Evolutionary conservation across 23 red algal species (phyloP).

Genomic region (Gracilariopsis chorda): DNA sequence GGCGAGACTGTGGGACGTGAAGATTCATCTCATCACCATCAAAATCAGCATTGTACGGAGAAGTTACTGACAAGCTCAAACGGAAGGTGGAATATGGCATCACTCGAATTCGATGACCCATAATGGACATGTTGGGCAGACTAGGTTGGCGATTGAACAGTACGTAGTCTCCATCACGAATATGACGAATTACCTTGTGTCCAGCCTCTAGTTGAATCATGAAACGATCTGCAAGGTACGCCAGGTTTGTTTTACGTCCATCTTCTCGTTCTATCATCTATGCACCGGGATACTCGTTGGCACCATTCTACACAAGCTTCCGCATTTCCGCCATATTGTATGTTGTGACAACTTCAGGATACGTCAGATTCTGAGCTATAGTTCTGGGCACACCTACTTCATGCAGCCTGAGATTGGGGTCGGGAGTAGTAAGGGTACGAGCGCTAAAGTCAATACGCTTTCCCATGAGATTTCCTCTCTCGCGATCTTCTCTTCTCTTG

Average conservation of each 20-base stretch:
- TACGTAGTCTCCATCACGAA: slow-evolving; percentile 78
- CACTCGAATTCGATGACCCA: slow-evolving; percentile 87
- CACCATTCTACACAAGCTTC: slow-evolving; percentile 68
- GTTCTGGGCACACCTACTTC: slow-evolving; percentile 86
- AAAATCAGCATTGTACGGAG: too few relatives aligned
- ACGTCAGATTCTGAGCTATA: too few relatives aligned
- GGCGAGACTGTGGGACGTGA: too few relatives aligned
- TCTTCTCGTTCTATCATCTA: slow-evolving; percentile 75
- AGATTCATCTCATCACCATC: too few relatives aligned
- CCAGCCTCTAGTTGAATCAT: slow-evolving; percentile 70
- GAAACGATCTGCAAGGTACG: too few relatives aligned
- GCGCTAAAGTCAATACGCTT: slow-evolving; percentile 93
- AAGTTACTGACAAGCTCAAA: slow-evolving; percentile 81
- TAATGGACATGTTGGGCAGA: slow-evolving; percentile 92
- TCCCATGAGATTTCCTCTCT: slow-evolving; percentile 91
- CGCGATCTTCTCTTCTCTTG: slow-evolving; percentile 90
- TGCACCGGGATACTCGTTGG: slow-evolving; percentile 87
- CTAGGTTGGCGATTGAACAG: slow-evolving; percentile 91
- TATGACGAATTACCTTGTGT: slow-evolving; percentile 80
- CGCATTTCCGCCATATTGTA: too few relatives aligned
- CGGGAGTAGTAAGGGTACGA: slow-evolving; percentile 85
- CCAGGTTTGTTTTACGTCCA: too few relatives aligned
- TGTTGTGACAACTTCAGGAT: too few relatives aligned
- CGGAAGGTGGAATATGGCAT: slow-evolving; percentile 92
- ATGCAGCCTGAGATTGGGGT: slow-evolving; percentile 76